These are phyloP conservation scores for Chloropicon primus DNA, from an alignment of 139 green algal genomes.

Conservation along the genomic window DNA sequence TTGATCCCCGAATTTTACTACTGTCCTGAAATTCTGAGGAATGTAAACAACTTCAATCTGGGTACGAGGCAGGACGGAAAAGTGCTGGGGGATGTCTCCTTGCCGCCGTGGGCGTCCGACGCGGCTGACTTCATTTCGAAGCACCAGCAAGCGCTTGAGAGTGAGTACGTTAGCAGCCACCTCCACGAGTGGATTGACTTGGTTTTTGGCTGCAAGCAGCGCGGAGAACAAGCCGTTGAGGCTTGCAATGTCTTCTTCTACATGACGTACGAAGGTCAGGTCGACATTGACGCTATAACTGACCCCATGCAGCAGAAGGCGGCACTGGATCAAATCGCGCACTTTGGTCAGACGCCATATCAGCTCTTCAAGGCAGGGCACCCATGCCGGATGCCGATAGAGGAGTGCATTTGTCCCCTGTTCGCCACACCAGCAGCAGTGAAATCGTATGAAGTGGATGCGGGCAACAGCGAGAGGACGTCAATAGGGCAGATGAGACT, in stretches of 20 bases:
- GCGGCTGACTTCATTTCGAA: neutral
- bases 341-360: conserved; percentile 1
- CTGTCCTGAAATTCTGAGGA: conserved; percentile 28
- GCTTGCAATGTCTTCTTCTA: neutral
- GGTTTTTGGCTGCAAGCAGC: conserved; percentile 6
- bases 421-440: neutral
- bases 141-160: conserved; percentile 35
- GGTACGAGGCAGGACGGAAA: conserved; percentile 12
- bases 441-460: neutral
- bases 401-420: neutral
- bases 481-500: neutral
- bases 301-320: conserved; percentile 9
- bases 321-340: conserved; percentile 23
- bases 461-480: neutral
- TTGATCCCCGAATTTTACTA: conserved; percentile 41
- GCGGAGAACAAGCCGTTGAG: conserved; percentile 6
- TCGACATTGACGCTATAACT: neutral
- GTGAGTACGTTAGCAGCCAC: conserved; percentile 31
- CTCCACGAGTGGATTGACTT: neutral
- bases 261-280: conserved; percentile 6
- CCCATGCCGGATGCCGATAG: neutral
- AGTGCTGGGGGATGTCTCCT: neutral
- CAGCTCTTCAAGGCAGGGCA: neutral
- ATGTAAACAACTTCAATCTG: conserved; percentile 22
- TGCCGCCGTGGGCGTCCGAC: neutral